Evolutionary conservation across 73 alveolate species (phyloP).

Genomic region (Tetrahymena borealis): DNA sequence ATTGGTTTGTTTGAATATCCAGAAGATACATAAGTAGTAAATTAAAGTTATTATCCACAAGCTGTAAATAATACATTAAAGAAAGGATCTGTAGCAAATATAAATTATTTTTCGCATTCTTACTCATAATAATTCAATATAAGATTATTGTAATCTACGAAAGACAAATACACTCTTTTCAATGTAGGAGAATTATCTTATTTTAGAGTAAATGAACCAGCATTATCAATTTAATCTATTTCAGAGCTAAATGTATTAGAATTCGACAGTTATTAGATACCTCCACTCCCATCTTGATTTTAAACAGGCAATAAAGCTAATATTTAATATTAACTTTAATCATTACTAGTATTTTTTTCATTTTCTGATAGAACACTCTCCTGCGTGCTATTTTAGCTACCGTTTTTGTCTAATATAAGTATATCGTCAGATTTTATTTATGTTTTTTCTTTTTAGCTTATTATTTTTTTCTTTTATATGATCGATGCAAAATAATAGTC

Average conservation of each 20-base stretch:
- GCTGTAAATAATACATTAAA: neutral
- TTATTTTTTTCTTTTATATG: neutral
- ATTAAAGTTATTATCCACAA: neutral
- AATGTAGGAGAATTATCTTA: neutral
- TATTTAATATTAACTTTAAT: neutral
- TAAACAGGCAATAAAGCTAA: neutral
- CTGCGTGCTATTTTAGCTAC: neutral
- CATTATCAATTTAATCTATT: neutral
- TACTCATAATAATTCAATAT: neutral
- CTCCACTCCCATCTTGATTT: neutral
- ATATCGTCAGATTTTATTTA: neutral
- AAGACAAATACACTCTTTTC: neutral
- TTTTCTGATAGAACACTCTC: neutral
- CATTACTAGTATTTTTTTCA: neutral
- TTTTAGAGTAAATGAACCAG: neutral
- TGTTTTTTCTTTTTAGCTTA: neutral
- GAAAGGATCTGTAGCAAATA: neutral
- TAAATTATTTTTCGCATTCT: neutral
- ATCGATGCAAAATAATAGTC: neutral
- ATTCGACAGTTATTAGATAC: neutral
- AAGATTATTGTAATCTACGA: neutral
- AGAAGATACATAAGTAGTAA: neutral
- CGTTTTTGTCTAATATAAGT: neutral
- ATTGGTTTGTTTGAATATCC: neutral
- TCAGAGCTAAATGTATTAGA: neutral